Conservation (phyloP, 768 basidiomycete genomes). For the Boletus reticulatus region DNA sequence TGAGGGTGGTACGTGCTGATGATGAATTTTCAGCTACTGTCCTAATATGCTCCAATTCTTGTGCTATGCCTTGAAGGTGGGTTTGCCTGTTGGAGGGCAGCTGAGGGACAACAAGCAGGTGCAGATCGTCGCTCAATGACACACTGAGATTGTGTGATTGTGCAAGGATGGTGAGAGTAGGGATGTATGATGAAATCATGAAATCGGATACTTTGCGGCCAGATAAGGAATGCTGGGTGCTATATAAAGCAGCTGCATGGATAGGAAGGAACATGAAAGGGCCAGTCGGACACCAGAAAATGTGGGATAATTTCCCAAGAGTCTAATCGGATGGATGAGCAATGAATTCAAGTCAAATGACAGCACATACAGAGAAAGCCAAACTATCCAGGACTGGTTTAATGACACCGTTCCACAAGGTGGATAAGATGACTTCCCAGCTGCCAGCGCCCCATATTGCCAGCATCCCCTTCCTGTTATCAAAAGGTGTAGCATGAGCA, state of each 20-base stretch:
- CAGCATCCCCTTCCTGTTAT: background rate
- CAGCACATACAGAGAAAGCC: background rate
- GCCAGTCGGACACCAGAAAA: background rate
- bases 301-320: background rate
- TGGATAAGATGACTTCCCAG: slow-evolving; percentile 1
- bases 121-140: background rate
- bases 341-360: too few relatives aligned
- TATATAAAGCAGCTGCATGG: background rate
- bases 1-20: background rate
- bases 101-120: slow-evolving; percentile 1
- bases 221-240: background rate
- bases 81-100: slow-evolving; percentile 8
- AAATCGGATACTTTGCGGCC: background rate
- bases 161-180: slow-evolving; percentile 10
- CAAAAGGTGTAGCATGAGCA: background rate
- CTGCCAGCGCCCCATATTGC: background rate
- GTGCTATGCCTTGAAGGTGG: slow-evolving; percentile 10
- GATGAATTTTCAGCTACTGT: background rate
- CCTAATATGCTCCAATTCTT: slow-evolving; percentile 24
- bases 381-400: slow-evolving; percentile 3
- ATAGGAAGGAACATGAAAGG: background rate
- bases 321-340: background rate
- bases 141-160: background rate
- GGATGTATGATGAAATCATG: background rate
- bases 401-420: slow-evolving; percentile 1